A percentile compares a stretch with the other conserved stretches of the same genome.
Conservation (phyloP, 192 early-diverging fungal species). For the Powellomyces hirtus region DNA sequence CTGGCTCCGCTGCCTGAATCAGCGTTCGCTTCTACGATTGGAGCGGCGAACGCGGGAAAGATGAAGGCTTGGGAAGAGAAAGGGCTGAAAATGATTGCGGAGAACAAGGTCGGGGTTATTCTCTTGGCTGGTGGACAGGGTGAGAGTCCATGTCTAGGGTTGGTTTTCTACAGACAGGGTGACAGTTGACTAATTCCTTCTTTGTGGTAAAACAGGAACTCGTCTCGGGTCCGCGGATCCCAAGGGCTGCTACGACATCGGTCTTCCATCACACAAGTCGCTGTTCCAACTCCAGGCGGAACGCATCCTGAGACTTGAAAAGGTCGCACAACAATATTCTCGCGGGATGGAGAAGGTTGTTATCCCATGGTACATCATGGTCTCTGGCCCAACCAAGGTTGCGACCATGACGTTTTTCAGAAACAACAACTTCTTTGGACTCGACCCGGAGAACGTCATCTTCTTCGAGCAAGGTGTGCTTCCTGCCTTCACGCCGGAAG, state of each 20-base stretch:
- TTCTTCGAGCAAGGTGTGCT: constrained; percentile 97
- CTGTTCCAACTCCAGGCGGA: constrained; percentile 95
- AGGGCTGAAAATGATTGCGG: constrained; percentile 77
- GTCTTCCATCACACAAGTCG: constrained; percentile 80
- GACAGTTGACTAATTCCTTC: neutral
- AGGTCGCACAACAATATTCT: constrained; percentile 35
- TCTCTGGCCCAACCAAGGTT: constrained; percentile 84
- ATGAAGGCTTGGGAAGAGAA: constrained; percentile 65
- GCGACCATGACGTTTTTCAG: constrained; percentile 81
- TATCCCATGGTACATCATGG: constrained; percentile 99
- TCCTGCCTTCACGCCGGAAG: constrained; percentile 89
- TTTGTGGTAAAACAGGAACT: constrained; percentile 27
- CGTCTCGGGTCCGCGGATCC: constrained; percentile 66
- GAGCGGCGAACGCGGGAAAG: constrained; percentile 37
- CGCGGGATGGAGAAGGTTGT: constrained; percentile 49
- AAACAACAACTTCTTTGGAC: constrained; percentile 83
- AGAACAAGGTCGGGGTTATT: constrained; percentile 91
- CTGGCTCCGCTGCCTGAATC: constrained; percentile 74
- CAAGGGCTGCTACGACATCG: constrained; percentile 94
- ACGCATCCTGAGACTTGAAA: constrained; percentile 84
- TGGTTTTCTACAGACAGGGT: neutral
- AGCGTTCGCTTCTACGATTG: constrained; percentile 45
- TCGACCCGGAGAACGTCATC: constrained; percentile 77
- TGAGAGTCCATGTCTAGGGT: neutral
- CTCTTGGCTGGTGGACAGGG: constrained; percentile 78